Evolutionary conservation across 176 grass and related monocot genomes (phyloP), one percentile per base, ranked within the genome.

Genomic region (Oryza meyeriana): DNA sequence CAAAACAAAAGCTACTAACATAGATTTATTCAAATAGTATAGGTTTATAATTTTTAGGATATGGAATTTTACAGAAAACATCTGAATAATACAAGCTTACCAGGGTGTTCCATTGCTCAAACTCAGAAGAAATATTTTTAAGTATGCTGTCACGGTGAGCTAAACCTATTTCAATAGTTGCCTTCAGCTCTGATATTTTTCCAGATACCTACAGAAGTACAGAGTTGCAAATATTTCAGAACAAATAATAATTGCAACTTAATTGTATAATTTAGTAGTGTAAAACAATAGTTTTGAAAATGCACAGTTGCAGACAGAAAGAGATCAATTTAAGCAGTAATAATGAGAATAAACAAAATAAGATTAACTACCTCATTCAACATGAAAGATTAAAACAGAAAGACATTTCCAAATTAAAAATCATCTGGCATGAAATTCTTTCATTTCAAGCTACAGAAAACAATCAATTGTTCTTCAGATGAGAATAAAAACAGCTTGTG

Each of bases 71-170:
- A 79, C 27, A 61, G 28, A 79, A 81, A 38, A 1, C 50, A 17
- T 32, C 22, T 33, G 36, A 79, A 34, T 72, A 61, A 52, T 28
- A 61, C 40, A 79, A 75, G 32, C 79, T 83, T 84, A 98, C 95
- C 90, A 93, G 64, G 80, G 78, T 88, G 79, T 87, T 93, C 95
- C 95, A 98, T 36, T 94, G 90, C 68, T 94, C 95, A 92, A 92
- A 98, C 50, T 94, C 88, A 78, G 80, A 84, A 13, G 86, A 78
- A 45, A 98, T 89, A 82, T 47, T 84, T 83, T 98, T 93, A 39
- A 98, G 92, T 85, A 98, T 98, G 57, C 65, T 91, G 71, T 98
- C 90, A 79, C 95, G 92, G 77, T 94, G 75, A 83, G 88, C 83
- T 66, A 94, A 81, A 45, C 92, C 95, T 78, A 94, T 79, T 82